Percentiles rank a stretch among this genome's conserved stretches.
Evolutionary conservation across 2,329 filamentous ascomycete genomes (phyloP).

Genomic region (Pseudogymnoascus sp.): DNA sequence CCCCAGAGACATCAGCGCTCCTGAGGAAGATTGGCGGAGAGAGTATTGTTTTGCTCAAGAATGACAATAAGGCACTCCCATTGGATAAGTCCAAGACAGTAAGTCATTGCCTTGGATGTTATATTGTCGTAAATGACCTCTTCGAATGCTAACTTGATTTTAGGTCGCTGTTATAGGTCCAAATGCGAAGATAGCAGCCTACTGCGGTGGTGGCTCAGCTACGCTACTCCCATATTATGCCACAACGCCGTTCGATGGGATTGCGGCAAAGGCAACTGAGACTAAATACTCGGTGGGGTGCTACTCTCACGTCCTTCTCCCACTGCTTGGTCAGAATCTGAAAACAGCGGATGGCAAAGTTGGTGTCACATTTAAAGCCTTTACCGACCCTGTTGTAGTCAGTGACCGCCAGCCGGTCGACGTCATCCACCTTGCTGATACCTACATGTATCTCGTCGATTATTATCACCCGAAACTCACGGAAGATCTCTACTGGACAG

Average conservation of each 20-base stretch:
- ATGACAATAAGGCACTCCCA: slow-evolving; percentile 52
- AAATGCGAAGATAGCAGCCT: slow-evolving; percentile 35
- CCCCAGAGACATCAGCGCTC: slow-evolving; percentile 11
- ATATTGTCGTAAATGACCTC: neutral
- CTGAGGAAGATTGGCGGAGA: slow-evolving; percentile 13
- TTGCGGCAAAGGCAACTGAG: slow-evolving; percentile 18
- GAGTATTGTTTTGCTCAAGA: slow-evolving; percentile 67
- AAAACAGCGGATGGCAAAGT: slow-evolving; percentile 42
- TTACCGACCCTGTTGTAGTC: slow-evolving; percentile 40
- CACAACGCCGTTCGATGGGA: slow-evolving; percentile 26
- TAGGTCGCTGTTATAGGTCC: slow-evolving; percentile 44
- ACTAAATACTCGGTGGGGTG: slow-evolving; percentile 46
- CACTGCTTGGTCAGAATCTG: slow-evolving; percentile 45
- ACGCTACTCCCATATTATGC: slow-evolving; percentile 27
- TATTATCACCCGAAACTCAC: slow-evolving; percentile 27
- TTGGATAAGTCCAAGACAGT: slow-evolving; percentile 34
- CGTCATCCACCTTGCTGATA: slow-evolving; percentile 34
- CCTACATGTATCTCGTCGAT: slow-evolving; percentile 39
- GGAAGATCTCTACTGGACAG: slow-evolving; percentile 31
- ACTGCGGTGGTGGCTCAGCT: slow-evolving; percentile 30
- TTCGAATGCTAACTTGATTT: neutral
- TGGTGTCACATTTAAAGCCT: slow-evolving; percentile 55
- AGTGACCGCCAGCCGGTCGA: slow-evolving; percentile 42
- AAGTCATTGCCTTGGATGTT: neutral
- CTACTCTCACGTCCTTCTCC: slow-evolving; percentile 55